Evolutionary conservation across 1,139 yeast species (phyloP), one percentile per base, ranked within the genome.

Genomic region (Saccharomyces hybrid): DNA sequence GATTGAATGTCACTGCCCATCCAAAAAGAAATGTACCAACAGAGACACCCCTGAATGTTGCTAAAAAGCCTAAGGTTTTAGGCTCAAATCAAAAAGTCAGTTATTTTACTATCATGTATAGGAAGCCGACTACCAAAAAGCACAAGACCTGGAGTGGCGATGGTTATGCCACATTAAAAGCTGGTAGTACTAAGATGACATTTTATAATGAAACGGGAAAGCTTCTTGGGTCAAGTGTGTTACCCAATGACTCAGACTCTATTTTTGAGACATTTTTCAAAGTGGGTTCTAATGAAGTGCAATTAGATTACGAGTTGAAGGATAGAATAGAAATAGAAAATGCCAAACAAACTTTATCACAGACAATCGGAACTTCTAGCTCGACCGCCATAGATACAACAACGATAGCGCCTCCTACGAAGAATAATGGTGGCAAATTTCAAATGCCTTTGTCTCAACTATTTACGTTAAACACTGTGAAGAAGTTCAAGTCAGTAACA

Each of bases 121-220:
- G 99, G 47, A 89, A 88, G 67, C 77, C 76, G 47, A 75, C 93
- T 0, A 76, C 73, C 44, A 88, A 87, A 71, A 90, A 91, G 75
- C 83, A 90, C 69, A 91, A 91, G 67, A 84, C 91, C 0, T 93
- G 99, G 99, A 95, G 89, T 56, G 96, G 96, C 2, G 99, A 93
- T 71, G 98, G 96, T 0, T 70, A 72, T 27, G 74, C 88, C 4
- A 59, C 69, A 0, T 62, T 75, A 2, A 57, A 53, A 27, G 38
- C 53, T 6, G 19, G 2, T 8, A 42, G 34, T 14, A 14, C 8
- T 1, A 54, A 63, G 9, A 54, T 71, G 2, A 54, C 61, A 8
- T 61, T 73, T 51, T 64, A 67, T 51, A 67, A 69, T 51, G 71
- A 67, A 14, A 54, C 65, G 6, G 72, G 71, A 1, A 63, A 65